Percentiles rank a stretch among this genome's conserved stretches.
These are phyloP conservation scores for Hyaloscypha hepaticicola DNA, from an alignment of 495 filamentous ascomycete species.

Conservation along the genomic window DNA sequence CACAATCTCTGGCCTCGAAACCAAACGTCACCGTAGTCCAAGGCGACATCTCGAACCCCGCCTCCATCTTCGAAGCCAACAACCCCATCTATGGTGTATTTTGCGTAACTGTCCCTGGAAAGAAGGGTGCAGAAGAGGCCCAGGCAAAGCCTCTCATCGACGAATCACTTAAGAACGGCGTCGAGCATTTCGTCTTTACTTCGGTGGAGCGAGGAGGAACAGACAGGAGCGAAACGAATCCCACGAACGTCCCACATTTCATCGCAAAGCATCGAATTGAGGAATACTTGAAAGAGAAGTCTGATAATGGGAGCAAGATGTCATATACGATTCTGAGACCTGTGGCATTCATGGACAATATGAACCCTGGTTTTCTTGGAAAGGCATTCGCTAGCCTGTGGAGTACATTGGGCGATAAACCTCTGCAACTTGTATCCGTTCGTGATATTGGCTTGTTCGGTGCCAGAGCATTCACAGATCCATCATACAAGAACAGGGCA, in stretches of 20 bases:
- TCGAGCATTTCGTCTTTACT: conserved; percentile 67
- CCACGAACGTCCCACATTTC: conserved; percentile 68
- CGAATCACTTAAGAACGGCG: conserved; percentile 53
- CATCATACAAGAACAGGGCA: conserved; percentile 40
- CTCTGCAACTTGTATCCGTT: conserved; percentile 56
- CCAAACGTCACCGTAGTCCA: conserved; percentile 31
- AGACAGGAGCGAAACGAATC: conserved; percentile 49
- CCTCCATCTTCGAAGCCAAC: conserved; percentile 38
- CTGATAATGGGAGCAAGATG: conserved; percentile 43
- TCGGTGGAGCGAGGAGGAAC: conserved; percentile 68
- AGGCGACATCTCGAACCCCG: conserved; percentile 34
- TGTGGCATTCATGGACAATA: conserved; percentile 67
- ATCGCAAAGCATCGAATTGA: conserved; percentile 67
- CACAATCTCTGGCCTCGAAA: conserved; percentile 49
- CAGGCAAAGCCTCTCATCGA: conserved; percentile 68
- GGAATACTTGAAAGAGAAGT: conserved; percentile 51
- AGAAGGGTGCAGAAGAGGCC: conserved; percentile 44
- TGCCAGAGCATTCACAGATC: conserved; percentile 54
- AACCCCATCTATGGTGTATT: conserved; percentile 50
- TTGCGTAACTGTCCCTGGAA: conserved; percentile 44
- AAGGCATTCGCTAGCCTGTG: conserved; percentile 59
- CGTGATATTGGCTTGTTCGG: conserved; percentile 66
- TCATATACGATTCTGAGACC: conserved; percentile 60
- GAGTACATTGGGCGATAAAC: conserved; percentile 42
- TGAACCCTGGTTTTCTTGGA: conserved; percentile 55